Evolutionary conservation across 23 red algal genomes (phyloP).

Genomic region (Gracilaria vermiculophylla): DNA sequence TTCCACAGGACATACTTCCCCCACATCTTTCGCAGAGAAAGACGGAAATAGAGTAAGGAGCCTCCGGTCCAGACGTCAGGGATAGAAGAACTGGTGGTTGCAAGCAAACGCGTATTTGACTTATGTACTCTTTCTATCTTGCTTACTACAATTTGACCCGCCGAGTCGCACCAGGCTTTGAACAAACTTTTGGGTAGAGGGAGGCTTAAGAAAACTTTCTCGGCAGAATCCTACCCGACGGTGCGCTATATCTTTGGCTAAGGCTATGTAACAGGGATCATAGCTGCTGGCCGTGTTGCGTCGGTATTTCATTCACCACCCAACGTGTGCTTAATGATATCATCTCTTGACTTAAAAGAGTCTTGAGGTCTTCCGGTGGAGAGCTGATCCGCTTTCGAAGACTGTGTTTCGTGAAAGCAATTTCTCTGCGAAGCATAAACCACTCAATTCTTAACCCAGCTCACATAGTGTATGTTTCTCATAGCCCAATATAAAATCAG

Average conservation of each 20-base stretch:
- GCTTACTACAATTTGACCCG: slow-evolving; percentile 35
- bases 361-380: slow-evolving; percentile 13
- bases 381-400: slow-evolving; percentile 38
- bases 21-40: background rate
- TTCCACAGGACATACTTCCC: background rate
- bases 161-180: slow-evolving; percentile 23
- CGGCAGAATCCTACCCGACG: slow-evolving; percentile 1
- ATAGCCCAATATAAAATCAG: background rate
- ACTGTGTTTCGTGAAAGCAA: background rate
- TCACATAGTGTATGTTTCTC: background rate
- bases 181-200: slow-evolving; percentile 9
- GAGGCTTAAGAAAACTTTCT: background rate
- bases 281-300: background rate
- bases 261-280: slow-evolving; percentile 9
- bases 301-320: slow-evolving; percentile 26
- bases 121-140: slow-evolving; percentile 1
- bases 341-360: no score
- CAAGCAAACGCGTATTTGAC: background rate
- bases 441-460: background rate
- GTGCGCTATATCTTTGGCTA: slow-evolving; percentile 12
- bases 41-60: slow-evolving; percentile 17
- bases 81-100: background rate
- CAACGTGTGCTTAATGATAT: background rate
- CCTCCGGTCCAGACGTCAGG: background rate
- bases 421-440: background rate